Evolutionary conservation across 2,329 filamentous ascomycete species (phyloP).

Genomic region (Penicillium sp.): DNA sequence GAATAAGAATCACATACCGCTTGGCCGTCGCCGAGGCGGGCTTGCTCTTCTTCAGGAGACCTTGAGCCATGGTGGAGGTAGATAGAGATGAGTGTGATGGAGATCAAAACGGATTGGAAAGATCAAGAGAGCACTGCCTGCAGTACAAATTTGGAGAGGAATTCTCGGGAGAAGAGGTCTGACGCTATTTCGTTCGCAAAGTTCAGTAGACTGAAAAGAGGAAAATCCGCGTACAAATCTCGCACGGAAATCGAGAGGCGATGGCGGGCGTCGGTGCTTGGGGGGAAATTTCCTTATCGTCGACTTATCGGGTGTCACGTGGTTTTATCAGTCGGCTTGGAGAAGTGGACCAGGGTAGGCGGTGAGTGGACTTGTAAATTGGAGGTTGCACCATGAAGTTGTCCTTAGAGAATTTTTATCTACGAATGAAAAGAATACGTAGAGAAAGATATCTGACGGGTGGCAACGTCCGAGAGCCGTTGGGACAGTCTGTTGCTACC

Average conservation of each 20-base stretch:
- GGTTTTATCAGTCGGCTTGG: no score
- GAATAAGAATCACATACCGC: constrained; percentile 27
- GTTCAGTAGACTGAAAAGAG: no score
- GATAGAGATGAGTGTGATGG: neutral
- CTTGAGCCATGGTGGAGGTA: constrained; percentile 41
- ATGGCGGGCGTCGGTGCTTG: no score
- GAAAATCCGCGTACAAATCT: no score
- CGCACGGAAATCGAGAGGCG: no score
- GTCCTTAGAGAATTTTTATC: no score
- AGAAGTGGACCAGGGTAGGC: neutral
- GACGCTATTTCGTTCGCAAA: no score
- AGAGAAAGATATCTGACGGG: no score
- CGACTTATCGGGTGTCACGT: neutral
- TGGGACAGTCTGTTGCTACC: no score
- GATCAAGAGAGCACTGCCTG: constrained; percentile 3
- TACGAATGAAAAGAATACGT: no score
- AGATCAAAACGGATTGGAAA: neutral
- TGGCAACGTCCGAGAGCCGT: no score
- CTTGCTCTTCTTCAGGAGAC: constrained; percentile 43
- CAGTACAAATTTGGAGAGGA: neutral
- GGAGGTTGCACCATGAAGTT: neutral
- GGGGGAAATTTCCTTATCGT: neutral
- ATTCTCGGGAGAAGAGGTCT: no score
- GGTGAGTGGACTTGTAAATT: neutral
- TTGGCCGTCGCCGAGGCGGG: constrained; percentile 28